Evolutionary conservation across 768 basidiomycete genomes (phyloP), one percentile per base, ranked within the genome.

Genomic region (Lactarius quietus): DNA sequence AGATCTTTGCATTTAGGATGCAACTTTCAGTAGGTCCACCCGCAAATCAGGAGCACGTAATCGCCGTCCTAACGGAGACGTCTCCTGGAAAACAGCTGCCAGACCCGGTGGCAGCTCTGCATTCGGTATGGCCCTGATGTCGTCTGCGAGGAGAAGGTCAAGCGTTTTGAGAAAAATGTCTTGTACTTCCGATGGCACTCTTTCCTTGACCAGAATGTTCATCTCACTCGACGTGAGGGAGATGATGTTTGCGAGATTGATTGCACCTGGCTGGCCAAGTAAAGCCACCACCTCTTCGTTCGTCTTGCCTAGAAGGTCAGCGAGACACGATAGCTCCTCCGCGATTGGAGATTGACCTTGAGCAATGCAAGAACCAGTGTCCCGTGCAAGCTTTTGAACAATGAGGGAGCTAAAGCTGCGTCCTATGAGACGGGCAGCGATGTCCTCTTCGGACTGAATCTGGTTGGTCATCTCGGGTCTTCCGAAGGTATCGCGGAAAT

Each of bases 401-500:
- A 51, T 23, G 23, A 51, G 23, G 1, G 48, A 23, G 48, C 12
- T 14, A 23, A 51, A 26, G 26, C 48, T 26, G 14, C 48, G 48
- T 51, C 48, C 48, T 51, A 3, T 51, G 0, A 26, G 5, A 51
- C 23, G 4, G 23, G 48, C 23, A 26, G 48, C 23, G 23, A 23
- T 5, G 14, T 59, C 57, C 8, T 31, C 36, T 18, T 58, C 33
- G 15, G 51, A 26, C 17, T 41, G 36, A 20, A 63, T 41, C 8
- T 6, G 23, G 15, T 10, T 14, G 23, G 3, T 26, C 5, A 26
- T 51, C 14, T 51, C 48, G 23, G 23, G 48, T 12, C 17, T 35
- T 7, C 48, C 36, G 57, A 57, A 63, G 38, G 33, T 36, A 4
- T 1, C n/a, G 45, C 36, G 45, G 29, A 63, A 56, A 39, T 63